Conservation (phyloP, 2,329 filamentous ascomycete species). For the Cadophora malorum region DNA sequence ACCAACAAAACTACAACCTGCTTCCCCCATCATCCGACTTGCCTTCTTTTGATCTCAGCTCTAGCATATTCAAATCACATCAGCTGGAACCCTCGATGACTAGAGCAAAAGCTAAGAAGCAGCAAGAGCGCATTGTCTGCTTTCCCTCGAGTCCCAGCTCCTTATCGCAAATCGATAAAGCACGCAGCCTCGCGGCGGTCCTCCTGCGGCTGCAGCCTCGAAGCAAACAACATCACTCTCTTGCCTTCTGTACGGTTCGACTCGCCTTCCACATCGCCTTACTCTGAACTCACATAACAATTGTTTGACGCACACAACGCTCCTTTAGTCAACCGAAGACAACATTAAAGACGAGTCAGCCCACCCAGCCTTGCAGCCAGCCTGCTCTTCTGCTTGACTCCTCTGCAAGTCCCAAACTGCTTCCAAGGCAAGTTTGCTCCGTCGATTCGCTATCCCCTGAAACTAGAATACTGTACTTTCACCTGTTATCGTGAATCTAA, state of each 20-base stretch:
- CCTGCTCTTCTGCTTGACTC: background rate
- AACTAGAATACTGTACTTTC: background rate
- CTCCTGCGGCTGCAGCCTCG: background rate
- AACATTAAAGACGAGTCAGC: background rate
- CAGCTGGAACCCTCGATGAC: too few relatives aligned
- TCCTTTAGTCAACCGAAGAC: background rate
- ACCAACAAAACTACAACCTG: background rate
- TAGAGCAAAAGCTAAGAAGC: too few relatives aligned
- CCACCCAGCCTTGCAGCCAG: background rate
- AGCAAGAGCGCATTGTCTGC: too few relatives aligned
- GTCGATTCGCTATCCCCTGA: background rate
- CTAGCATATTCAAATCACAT: background rate
- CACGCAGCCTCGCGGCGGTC: background rate
- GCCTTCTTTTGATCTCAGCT: background rate
- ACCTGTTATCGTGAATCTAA: background rate
- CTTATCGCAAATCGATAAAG: background rate
- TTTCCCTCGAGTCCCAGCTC: background rate
- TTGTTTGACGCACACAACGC: background rate
- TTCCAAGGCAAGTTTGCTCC: background rate
- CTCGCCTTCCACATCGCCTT: background rate
- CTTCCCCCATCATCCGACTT: too few relatives aligned
- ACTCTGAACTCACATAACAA: background rate
- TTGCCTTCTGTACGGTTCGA: background rate
- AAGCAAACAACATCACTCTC: background rate
- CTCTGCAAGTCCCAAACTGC: background rate